A percentile compares a stretch with the other conserved stretches of the same genome.
Conservation (phyloP, 2,329 filamentous ascomycete species). For the Alternaria incomplexa region DNA sequence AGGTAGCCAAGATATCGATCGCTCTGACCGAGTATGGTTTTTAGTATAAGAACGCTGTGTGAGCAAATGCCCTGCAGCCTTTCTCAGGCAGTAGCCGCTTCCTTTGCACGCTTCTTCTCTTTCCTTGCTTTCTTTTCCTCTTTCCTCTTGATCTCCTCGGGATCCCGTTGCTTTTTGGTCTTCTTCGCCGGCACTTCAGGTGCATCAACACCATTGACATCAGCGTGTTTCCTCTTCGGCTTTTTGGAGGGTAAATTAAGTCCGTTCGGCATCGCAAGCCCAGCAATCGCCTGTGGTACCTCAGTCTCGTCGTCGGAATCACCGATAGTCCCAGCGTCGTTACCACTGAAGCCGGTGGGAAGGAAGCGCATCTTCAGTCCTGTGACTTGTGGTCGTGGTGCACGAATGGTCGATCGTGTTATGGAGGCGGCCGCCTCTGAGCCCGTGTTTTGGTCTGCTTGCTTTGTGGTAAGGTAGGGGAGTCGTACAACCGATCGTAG, state of each 20-base stretch:
- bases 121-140: constrained; percentile 49
- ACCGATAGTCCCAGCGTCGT: constrained; percentile 52
- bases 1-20: not conserved
- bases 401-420: constrained; percentile 57
- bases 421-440: constrained; percentile 50
- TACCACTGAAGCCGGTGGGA: constrained; percentile 65
- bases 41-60: not conserved
- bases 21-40: not conserved
- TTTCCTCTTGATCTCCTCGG: constrained; percentile 44
- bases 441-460: constrained; percentile 49
- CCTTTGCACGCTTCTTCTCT: constrained; percentile 44
- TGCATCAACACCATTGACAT: constrained; percentile 35
- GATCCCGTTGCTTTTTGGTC: constrained; percentile 46
- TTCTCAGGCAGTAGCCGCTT: constrained; percentile 23
- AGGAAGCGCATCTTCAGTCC: constrained; percentile 71
- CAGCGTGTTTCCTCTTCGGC: constrained; percentile 51
- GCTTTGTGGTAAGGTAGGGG: constrained; percentile 49
- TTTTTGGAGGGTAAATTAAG: constrained; percentile 29
- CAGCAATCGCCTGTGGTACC: constrained; percentile 36
- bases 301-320: constrained; percentile 53
- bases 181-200: constrained; percentile 46
- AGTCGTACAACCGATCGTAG: constrained; percentile 69
- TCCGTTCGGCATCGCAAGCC: constrained; percentile 31
- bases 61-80: not conserved
- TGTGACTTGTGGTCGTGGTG: constrained; percentile 68